These are phyloP conservation scores for Claviceps sp. DNA, from an alignment of 2,329 filamentous ascomycete genomes.

Conservation along the genomic window DNA sequence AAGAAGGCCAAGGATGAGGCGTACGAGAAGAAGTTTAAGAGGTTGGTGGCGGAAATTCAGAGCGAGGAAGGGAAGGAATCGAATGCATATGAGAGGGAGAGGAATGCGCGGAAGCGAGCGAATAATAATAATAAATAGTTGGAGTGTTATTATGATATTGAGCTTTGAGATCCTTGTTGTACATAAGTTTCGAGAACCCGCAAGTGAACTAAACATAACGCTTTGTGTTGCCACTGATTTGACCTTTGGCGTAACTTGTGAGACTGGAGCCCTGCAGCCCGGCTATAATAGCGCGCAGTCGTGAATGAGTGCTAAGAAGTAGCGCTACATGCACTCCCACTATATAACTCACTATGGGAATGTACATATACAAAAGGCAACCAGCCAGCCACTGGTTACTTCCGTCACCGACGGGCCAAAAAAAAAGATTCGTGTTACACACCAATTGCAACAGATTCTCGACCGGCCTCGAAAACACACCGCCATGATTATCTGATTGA, in stretches of 20 bases:
- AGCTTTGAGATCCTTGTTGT: neutral
- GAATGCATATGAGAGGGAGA: constrained; percentile 84
- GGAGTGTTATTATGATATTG: neutral
- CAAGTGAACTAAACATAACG: neutral
- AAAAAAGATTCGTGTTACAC: neutral
- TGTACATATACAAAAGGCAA: neutral
- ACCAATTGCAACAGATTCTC: neutral
- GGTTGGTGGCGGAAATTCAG: constrained; percentile 88
- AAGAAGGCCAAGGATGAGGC: constrained; percentile 89
- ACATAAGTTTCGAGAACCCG: neutral
- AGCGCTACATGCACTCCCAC: neutral
- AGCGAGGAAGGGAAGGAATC: constrained; percentile 77
- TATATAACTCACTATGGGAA: neutral
- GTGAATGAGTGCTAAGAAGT: too few species aligned
- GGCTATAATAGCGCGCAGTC: too few species aligned
- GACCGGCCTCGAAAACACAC: too few species aligned
- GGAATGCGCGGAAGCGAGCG: constrained; percentile 55
- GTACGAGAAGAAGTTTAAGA: constrained; percentile 94
- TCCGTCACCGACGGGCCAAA: too few species aligned
- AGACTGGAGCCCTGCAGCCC: too few species aligned
- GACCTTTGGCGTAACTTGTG: too few species aligned
- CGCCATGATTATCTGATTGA: too few species aligned
- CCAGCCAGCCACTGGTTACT: neutral
- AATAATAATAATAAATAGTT: constrained; percentile 36
- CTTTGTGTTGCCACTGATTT: neutral